Conservation (phyloP, 1,139 yeast species). For the Lodderomyces theae region DNA sequence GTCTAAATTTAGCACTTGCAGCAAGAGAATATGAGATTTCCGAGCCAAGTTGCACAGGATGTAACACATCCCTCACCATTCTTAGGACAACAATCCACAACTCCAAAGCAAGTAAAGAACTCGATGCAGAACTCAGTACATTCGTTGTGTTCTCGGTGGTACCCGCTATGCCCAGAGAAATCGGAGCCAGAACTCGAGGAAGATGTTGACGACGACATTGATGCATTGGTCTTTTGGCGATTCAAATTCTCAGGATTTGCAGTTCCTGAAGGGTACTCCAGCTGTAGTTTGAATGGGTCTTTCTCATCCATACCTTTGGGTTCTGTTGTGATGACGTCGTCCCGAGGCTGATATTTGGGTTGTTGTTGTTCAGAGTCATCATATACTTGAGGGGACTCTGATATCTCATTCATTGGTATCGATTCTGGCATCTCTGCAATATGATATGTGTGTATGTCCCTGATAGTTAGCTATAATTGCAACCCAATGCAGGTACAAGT, state of each 20-base stretch:
- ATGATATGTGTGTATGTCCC: no score
- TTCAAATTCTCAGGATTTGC: neutral
- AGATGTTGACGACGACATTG: conserved; percentile 5
- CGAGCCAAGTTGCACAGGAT: conserved; percentile 35
- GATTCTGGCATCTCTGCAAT: neutral
- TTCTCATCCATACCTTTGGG: conserved; percentile 1
- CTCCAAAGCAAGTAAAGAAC: conserved; percentile 39
- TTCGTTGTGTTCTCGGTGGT: conserved; percentile 35
- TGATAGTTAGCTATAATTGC: neutral
- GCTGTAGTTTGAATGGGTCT: conserved; percentile 1
- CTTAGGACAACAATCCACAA: conserved; percentile 44
- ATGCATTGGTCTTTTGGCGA: neutral
- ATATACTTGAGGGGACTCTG: neutral
- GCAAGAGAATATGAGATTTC: conserved; percentile 36
- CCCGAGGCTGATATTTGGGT: conserved; percentile 1
- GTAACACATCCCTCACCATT: conserved; percentile 43
- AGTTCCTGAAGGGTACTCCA: neutral
- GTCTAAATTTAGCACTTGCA: conserved; percentile 26
- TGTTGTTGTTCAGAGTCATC: neutral
- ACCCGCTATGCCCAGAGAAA: conserved; percentile 27
- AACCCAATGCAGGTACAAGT: neutral
- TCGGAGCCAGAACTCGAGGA: conserved; percentile 6
- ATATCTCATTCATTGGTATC: neutral
- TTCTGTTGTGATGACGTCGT: neutral
- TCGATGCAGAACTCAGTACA: conserved; percentile 47